Base-by-base conservation (phyloP, 805 yeast species). In the Kregervanrija delftensis region DNA sequence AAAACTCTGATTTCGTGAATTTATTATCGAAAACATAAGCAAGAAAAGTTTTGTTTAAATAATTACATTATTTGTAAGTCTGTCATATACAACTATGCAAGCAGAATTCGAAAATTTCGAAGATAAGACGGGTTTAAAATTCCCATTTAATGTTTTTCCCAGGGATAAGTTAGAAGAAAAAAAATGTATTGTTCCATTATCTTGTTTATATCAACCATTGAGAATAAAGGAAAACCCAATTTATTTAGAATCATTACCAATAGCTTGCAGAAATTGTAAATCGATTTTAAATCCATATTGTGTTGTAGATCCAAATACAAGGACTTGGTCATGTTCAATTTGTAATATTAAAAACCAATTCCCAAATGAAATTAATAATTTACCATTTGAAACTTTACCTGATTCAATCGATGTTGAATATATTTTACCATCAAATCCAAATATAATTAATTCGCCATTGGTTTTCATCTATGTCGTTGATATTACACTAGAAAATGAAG, bases 61-160 rank as follows among this genome's bases (percentile, higher is more conserved):
- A 22, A 22, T 22, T 14, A 9, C n/a, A 30, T 15, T 32, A n/a
- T 17, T 37, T n/a, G 15, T 17, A 12, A n/a, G n/a, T 11, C 10
- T 14, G 28, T 14, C 12, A 12, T 11, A 3, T 14, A n/a, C 8
- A 15, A 22, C 6, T 5, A 40, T 51, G 49, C 53, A 50, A 28
- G 34, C 47, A 12, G 49, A 51, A 16, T 75, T 77, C 52, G 81
- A 76, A 54, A 67, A 67, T 13, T 64, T 73, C 52, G 95, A 86
- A 59, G 93, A 86, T 59, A 59, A 64, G 43, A 83, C 84, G 53
- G 93, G 93, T 40, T 76, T 83, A 35, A 75, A 93, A 55, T 72
- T 81, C 59, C 72, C 90, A 6, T 86, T 93, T 89, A 83, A 81
- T 58, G 65, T 68, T 9, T 61, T 81, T 11, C 85, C 86, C 5